Percentiles rank a stretch among this genome's conserved stretches.
Evolutionary conservation across 176 grass and related monocot genomes (phyloP).

Genomic region (Rhynchospora breviuscula): DNA sequence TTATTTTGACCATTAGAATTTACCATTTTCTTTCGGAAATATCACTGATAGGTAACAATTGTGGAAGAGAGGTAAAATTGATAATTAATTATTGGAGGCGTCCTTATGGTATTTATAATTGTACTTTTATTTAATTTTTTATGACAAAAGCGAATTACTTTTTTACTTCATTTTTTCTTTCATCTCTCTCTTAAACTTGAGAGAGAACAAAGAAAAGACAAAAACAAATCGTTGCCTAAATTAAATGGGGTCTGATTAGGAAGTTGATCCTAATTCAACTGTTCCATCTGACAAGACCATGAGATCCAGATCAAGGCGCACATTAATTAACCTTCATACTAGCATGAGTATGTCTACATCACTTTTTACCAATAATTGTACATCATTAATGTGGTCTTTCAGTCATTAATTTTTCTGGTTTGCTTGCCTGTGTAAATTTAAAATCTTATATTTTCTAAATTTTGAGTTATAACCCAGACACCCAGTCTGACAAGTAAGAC

Average conservation of each 20-base stretch:
- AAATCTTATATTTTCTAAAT: neutral
- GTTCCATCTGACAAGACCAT: neutral
- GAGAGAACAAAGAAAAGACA: neutral
- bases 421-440: neutral
- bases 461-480: neutral
- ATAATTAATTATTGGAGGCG: neutral
- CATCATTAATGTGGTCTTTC: neutral
- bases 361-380: neutral
- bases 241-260: neutral
- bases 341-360: constrained; percentile 6
- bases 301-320: neutral
- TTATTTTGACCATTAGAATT: neutral
- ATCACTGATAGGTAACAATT: neutral
- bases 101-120: too few species aligned
- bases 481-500: neutral
- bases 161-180: neutral
- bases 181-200: neutral
- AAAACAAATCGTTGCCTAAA: neutral
- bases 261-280: neutral
- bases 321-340: neutral
- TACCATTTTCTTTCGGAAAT: neutral
- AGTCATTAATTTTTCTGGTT: neutral
- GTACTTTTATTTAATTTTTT: too few species aligned
- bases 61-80: neutral
- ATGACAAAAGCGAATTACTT: neutral